phyloP scores from a whole-genome alignment of 352 stramenopile genomes.

The Phytopythium litorale region DNA sequence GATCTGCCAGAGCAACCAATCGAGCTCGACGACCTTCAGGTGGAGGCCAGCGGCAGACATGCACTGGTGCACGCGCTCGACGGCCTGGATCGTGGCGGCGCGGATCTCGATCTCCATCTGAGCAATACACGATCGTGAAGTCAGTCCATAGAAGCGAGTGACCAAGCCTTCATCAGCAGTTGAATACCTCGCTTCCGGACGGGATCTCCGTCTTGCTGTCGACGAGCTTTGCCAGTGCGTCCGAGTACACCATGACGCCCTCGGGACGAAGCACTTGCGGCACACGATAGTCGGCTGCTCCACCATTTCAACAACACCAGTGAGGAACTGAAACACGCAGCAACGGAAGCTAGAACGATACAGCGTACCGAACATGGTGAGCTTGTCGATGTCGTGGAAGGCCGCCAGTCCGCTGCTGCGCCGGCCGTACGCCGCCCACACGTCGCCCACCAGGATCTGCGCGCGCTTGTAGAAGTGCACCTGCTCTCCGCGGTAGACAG shows the following conservation, averaged over 20 bases:
- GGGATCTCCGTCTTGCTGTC: conserved; percentile 54
- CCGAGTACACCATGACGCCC: conserved; percentile 64
- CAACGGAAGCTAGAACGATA: neutral
- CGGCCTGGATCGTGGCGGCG: conserved; percentile 77
- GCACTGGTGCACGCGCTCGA: conserved; percentile 59
- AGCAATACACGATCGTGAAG: neutral
- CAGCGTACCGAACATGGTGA: conserved; percentile 85
- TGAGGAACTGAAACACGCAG: neutral
- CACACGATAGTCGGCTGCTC: conserved; percentile 83
- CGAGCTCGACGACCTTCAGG: conserved; percentile 76
- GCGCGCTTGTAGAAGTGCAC: conserved; percentile 90
- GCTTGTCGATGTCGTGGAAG: conserved; percentile 79
- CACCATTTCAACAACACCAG: neutral
- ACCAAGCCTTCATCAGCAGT: neutral
- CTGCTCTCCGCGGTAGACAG: conserved; percentile 75
- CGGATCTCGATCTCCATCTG: conserved; percentile 84
- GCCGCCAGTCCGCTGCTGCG: conserved; percentile 33
- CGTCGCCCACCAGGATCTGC: conserved; percentile 84
- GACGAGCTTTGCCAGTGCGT: conserved; percentile 38
- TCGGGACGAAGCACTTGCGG: conserved; percentile 73
- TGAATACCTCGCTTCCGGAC: conserved; percentile 52
- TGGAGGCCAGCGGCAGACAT: conserved; percentile 27
- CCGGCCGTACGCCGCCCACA: conserved; percentile 85
- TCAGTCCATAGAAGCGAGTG: neutral
- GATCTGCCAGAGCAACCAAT: conserved; percentile 88